Percentiles rank a stretch among this genome's conserved stretches.
phyloP scores from a whole-genome alignment of 176 grass and related monocot genomes.

The Phragmites australis region DNA sequence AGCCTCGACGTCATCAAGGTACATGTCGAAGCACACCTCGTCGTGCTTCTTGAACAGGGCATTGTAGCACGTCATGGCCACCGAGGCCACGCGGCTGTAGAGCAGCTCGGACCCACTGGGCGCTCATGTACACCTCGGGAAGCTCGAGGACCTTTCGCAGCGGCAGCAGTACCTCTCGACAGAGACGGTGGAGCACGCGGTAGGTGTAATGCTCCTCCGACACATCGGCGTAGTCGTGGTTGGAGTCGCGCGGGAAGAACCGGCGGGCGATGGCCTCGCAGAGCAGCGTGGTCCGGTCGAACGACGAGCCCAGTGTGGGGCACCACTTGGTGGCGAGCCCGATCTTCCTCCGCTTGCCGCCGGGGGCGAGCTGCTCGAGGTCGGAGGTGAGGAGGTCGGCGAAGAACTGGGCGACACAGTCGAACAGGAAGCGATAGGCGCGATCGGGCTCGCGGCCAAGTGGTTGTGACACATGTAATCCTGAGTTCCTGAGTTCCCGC shows the following conservation, averaged over 20 bases:
- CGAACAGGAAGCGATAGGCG: conserved; percentile 66
- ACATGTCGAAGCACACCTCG: conserved; percentile 30
- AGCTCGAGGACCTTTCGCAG: conserved; percentile 50
- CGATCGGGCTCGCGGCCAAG: no score
- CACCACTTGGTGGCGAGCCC: conserved; percentile 74
- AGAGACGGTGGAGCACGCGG: conserved; percentile 48
- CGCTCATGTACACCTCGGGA: conserved; percentile 69
- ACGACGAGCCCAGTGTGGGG: conserved; percentile 52
- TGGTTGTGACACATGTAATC: no score
- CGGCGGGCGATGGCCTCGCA: conserved; percentile 65
- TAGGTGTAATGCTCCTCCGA: conserved; percentile 53
- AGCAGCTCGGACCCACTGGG: conserved; percentile 35
- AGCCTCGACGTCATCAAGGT: conserved; percentile 34
- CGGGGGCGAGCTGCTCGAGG: conserved; percentile 24
- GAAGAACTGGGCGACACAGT: conserved; percentile 50
- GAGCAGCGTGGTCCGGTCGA: conserved; percentile 52
- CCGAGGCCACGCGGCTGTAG: conserved; percentile 56
- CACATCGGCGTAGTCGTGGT: conserved; percentile 37
- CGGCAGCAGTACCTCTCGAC: conserved; percentile 49
- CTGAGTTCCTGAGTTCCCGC: no score
- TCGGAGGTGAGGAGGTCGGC: conserved; percentile 52
- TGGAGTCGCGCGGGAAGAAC: conserved; percentile 48
- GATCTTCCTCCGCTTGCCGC: conserved; percentile 29
- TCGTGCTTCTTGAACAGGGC: conserved; percentile 61
- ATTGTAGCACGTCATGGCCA: conserved; percentile 59